A percentile compares a stretch with the other conserved stretches of the same genome.
These are phyloP conservation scores for Diplodia scrobiculata DNA, from an alignment of 2,329 filamentous ascomycete species.

Conservation along the genomic window DNA sequence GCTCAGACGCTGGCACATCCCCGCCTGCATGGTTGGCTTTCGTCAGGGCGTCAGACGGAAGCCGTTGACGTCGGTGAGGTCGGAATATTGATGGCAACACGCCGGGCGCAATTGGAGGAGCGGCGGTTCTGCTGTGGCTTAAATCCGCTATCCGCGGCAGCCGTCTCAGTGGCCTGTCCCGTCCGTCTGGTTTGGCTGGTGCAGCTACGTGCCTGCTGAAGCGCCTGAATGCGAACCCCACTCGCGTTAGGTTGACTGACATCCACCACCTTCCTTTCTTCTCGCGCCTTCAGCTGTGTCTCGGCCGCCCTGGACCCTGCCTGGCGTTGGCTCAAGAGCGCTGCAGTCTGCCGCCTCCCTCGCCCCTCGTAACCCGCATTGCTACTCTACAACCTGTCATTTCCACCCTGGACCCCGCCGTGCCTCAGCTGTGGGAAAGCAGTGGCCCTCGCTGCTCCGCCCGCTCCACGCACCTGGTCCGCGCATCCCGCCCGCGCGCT, in stretches of 20 bases:
- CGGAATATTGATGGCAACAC: not conserved
- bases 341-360: not conserved
- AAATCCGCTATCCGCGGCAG: constrained; percentile 20
- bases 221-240: constrained; percentile 20
- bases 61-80: constrained; percentile 18
- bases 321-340: not conserved
- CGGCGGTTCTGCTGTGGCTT: constrained; percentile 5
- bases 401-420: constrained; percentile 10
- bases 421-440: constrained; percentile 4
- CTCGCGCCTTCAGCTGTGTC: not conserved
- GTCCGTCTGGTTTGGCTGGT: not conserved
- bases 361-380: not conserved
- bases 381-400: constrained; percentile 17
- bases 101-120: constrained; percentile 1
- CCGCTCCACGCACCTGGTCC: constrained; percentile 26
- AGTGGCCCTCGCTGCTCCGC: constrained; percentile 22
- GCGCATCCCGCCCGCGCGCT: constrained; percentile 19
- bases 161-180: constrained; percentile 18
- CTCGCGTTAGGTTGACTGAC: constrained; percentile 1
- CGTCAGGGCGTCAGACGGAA: constrained; percentile 13
- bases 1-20: constrained; percentile 18
- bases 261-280: constrained; percentile 12
- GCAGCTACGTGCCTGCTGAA: constrained; percentile 15
- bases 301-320: constrained; percentile 3
- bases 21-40: constrained; percentile 7